Evolutionary conservation across 2,329 filamentous ascomycete genomes (phyloP), one percentile per base, ranked within the genome.

Genomic region (Scedosporium apiospermum): DNA sequence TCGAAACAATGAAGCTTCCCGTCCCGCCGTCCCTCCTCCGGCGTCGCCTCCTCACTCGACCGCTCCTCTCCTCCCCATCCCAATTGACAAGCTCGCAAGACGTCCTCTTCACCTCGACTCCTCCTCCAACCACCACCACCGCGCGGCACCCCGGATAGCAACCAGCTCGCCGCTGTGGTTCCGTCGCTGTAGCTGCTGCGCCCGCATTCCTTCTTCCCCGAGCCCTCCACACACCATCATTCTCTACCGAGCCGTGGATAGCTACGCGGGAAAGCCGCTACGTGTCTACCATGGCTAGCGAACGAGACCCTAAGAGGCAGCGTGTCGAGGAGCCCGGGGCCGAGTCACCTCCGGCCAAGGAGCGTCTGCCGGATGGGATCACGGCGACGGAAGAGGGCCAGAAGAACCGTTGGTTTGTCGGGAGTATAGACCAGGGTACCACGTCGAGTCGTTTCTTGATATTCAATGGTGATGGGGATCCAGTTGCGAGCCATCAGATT

Each of bases 401-500:
- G 51, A 63, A 66, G 57, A 65, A 70, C 58, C 68, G 87, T 63
- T 84, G 84, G 76, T 96, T 90, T 70, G 88, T 96, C 65, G 92
- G 91, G 64, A 90, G 89, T 68, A 93, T 96, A 72, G 92, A 96
- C 72, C 91, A 96, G 71, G 92, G 92, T 64, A 96, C 92, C 12
- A 96, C 92, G 38, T 93, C 89, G 64, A 90, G 91, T 41, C 84
- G 92, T 44, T 96, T 96, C 76, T 83, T 96, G 68, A 93, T 97
- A 71, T 96, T 96, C 77, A 87, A 96, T 75, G 86, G 85, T 66
- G 77, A 83, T 51, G 91, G 92, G 62, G 86, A 89, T 64, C 89
- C 90, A 3, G 83, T 95, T 55, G 91, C 89, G 44, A 88, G 86
- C 68, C 91, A 96, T 72, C 92, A 96, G 76, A 86, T 93, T 67